Percentiles rank a stretch among this genome's conserved stretches.
Conservation (phyloP, 2,329 filamentous ascomycete genomes). For the Phyllosticta capitalensis region DNA sequence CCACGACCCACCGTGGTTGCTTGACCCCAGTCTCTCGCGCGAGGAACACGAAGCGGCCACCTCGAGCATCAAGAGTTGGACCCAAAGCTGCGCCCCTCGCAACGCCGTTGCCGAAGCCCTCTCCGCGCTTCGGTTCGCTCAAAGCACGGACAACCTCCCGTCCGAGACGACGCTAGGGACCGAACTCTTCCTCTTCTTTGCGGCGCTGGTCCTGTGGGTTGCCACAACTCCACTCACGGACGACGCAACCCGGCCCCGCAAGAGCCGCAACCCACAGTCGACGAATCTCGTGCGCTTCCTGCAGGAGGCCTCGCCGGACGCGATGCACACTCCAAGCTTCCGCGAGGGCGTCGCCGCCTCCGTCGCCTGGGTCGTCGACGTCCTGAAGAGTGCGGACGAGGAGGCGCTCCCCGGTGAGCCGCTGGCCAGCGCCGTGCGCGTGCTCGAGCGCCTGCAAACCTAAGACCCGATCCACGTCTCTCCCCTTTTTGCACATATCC, state of each 20-base stretch:
- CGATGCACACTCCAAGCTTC: background rate
- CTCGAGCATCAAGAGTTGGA: slow-evolving; percentile 27
- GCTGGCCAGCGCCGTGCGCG: background rate
- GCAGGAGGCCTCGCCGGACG: background rate
- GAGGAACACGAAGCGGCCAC: slow-evolving; percentile 22
- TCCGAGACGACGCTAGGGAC: slow-evolving; percentile 20
- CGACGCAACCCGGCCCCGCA: background rate
- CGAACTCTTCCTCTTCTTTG: slow-evolving; percentile 27
- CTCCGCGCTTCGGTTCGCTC: slow-evolving; percentile 19
- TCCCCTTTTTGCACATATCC: background rate
- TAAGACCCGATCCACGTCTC: background rate
- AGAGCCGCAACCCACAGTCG: background rate
- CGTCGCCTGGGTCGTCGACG: background rate
- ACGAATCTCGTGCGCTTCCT: background rate
- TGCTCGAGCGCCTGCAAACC: background rate
- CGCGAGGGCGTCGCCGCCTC: background rate
- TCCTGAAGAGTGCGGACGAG: background rate
- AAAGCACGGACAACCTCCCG: slow-evolving; percentile 20
- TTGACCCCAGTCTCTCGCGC: slow-evolving; percentile 31
- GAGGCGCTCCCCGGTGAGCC: background rate
- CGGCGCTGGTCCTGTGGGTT: slow-evolving; percentile 27
- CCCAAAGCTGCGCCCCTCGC: slow-evolving; percentile 20
- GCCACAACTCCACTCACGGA: background rate
- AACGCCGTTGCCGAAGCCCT: slow-evolving; percentile 20
- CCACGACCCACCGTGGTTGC: slow-evolving; percentile 36